phyloP scores from a whole-genome alignment of 805 yeast genomes.

The Saturnispora halmiae region DNA sequence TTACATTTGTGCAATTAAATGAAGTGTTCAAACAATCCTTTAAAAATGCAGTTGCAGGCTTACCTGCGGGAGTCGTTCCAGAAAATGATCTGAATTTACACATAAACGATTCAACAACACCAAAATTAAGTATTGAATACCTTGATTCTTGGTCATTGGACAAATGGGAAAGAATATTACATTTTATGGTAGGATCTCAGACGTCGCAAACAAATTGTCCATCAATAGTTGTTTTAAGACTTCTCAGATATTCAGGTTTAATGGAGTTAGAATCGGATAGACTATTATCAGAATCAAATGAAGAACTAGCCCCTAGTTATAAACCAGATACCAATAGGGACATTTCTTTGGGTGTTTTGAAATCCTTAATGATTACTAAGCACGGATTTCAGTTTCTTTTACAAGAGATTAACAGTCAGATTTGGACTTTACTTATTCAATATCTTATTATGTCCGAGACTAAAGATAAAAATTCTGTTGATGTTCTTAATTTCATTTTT shows the following conservation, averaged over 20 bases:
- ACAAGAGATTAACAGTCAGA: constrained; percentile 88
- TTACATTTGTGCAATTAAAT: constrained; percentile 43
- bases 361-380: constrained; percentile 63
- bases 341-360: constrained; percentile 17
- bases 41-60: constrained; percentile 75
- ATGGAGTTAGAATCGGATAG: constrained; percentile 58
- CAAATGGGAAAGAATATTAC: constrained; percentile 92
- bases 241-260: constrained; percentile 71
- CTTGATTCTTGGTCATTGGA: constrained; percentile 72
- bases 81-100: constrained; percentile 2
- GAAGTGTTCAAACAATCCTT: constrained; percentile 68
- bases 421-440: constrained; percentile 86
- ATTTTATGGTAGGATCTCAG: constrained; percentile 95
- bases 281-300: constrained; percentile 21
- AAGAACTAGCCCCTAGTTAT: constrained; percentile 15
- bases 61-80: constrained; percentile 10
- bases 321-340: constrained; percentile 16
- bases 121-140: constrained; percentile 49
- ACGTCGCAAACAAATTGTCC: constrained; percentile 45
- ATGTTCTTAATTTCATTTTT: constrained; percentile 86
- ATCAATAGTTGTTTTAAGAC: constrained; percentile 68
- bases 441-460: constrained; percentile 79
- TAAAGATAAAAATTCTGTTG: constrained; percentile 90
- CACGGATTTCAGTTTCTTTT: constrained; percentile 88
- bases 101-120: background rate